These are phyloP conservation scores for Botrytis pseudocinerea DNA, from an alignment of 2,329 filamentous ascomycete species.

Conservation along the genomic window DNA sequence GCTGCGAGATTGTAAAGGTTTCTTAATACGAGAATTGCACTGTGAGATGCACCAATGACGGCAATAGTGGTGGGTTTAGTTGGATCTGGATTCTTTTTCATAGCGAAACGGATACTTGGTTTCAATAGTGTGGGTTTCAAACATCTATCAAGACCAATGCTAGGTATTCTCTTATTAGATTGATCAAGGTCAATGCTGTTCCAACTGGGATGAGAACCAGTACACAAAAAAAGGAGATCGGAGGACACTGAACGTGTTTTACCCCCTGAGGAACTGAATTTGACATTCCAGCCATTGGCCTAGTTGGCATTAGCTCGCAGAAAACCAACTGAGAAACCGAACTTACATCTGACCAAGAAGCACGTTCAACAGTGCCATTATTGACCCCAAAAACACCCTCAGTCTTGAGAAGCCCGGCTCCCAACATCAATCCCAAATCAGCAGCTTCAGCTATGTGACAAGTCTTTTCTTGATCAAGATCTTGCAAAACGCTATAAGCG, in stretches of 20 bases:
- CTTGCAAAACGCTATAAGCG: slow-evolving; percentile 53
- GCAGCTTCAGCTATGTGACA: slow-evolving; percentile 59
- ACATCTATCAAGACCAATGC: background rate
- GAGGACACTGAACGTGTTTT: slow-evolving; percentile 27
- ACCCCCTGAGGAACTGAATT: slow-evolving; percentile 30
- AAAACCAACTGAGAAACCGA: background rate
- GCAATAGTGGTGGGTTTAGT: slow-evolving; percentile 46
- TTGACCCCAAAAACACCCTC: slow-evolving; percentile 45
- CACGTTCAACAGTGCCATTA: slow-evolving; percentile 44
- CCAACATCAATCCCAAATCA: slow-evolving; percentile 52
- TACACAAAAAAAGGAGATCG: slow-evolving; percentile 54
- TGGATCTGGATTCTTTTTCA: background rate
- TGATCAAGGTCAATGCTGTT: slow-evolving; percentile 45
- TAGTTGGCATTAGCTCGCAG: slow-evolving; percentile 25
- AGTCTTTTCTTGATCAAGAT: slow-evolving; percentile 56
- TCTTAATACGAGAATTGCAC: slow-evolving; percentile 61
- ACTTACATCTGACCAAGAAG: slow-evolving; percentile 44
- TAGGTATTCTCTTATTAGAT: slow-evolving; percentile 40
- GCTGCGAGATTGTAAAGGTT: slow-evolving; percentile 54
- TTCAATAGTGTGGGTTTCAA: background rate
- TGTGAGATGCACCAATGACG: slow-evolving; percentile 63
- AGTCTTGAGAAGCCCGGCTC: slow-evolving; percentile 46
- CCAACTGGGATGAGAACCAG: slow-evolving; percentile 52
- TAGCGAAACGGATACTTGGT: background rate
- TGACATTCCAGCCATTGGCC: slow-evolving; percentile 42